phyloP scores from a whole-genome alignment of 208 protist species.

The Leishmania turanica region DNA sequence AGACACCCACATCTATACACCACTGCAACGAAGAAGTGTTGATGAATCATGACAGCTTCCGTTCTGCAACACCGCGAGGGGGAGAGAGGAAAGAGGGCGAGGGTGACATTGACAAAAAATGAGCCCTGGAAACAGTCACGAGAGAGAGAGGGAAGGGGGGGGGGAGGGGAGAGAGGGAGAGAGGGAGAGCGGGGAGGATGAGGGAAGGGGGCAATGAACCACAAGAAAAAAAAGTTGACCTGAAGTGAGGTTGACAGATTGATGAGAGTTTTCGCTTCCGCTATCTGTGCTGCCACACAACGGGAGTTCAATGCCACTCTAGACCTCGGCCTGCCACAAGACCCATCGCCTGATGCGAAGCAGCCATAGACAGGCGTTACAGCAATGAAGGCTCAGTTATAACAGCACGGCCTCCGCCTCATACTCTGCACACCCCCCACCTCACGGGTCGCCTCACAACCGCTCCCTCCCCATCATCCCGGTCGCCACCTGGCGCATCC shows the following conservation, averaged over 20 bases:
- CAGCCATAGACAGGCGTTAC: not conserved
- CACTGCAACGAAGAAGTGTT: not conserved
- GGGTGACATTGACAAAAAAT: no score
- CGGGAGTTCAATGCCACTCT: not conserved
- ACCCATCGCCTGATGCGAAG: not conserved
- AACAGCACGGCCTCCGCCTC: not conserved
- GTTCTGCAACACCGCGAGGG: not conserved
- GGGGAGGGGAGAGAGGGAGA: no score
- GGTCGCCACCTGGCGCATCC: not conserved
- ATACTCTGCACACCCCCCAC: not conserved
- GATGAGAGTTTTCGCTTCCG: not conserved
- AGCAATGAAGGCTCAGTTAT: not conserved
- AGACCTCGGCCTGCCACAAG: not conserved
- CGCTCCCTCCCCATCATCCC: not conserved
- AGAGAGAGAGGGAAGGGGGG: no score
- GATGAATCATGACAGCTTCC: not conserved
- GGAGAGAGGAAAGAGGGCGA: no score
- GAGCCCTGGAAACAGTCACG: no score
- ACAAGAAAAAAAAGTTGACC: not conserved
- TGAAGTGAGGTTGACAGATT: not conserved
- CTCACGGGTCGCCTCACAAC: not conserved
- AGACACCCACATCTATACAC: not conserved
- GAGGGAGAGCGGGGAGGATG: no score
- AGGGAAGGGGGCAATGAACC: not conserved
- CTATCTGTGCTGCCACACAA: not conserved